Evolutionary conservation across 2,329 filamentous ascomycete genomes (phyloP), one percentile per base, ranked within the genome.

Genomic region (Colletotrichum truncatum): DNA sequence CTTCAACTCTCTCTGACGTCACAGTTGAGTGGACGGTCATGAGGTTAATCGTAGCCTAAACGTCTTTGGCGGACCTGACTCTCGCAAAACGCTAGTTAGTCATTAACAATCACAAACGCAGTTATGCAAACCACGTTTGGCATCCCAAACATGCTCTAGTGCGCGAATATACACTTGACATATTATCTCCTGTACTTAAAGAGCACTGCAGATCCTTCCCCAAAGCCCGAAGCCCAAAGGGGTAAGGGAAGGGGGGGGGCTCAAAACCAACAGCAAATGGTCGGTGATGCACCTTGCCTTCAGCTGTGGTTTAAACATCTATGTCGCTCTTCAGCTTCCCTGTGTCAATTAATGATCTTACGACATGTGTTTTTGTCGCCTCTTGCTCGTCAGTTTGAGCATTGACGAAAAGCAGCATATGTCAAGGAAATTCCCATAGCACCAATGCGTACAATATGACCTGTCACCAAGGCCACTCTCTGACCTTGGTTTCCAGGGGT

Each of bases 161-260:
- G 62, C 49, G 62, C 49, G 57, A 62, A 53, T 62, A 62, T 36
- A 45, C 62, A 54, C 34, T 62, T 36, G 34, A 63, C 30, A 43
- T 18, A n/a, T 26, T 49, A 26, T 26, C 30, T n/a, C n/a, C 43
- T 43, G 9, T 39, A 53, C 49, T 21, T 51, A 45, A 23, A 23
- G 52, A 2, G 36, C 52, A 28, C 21, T 26, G 34, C 59, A 51
- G 53, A 58, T 51, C 43, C 34, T 55, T 21, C 12, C 38, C 43
- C 23, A 12, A 58, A 38, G 46, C 41, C 51, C 51, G 39, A n/a
- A 18, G 18, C 16, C 39, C 16, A 43, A 43, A 18, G 23, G 16
- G 16, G 39, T 53, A 23, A 14, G n/a, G 14, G 2, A 32, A 16
- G 12, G 11, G 18, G 39, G 18, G n/a, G 39, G 16, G 39, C 36